A percentile compares a stretch with the other conserved stretches of the same genome.
Evolutionary conservation across 768 basidiomycete species (phyloP).

Genomic region (Ramaria rubella): DNA sequence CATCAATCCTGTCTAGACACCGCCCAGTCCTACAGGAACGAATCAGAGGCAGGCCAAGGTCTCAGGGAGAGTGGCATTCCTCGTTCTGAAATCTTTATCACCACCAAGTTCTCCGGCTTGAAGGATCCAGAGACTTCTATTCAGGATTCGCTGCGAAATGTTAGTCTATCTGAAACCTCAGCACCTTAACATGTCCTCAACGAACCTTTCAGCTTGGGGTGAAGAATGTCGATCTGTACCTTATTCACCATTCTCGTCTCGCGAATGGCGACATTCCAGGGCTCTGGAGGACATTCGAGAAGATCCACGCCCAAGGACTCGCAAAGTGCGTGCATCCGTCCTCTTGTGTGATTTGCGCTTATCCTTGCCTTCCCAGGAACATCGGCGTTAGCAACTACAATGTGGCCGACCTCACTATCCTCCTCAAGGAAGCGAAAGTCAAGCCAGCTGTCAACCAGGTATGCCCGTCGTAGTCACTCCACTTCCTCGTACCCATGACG

Average conservation of each 20-base stretch:
- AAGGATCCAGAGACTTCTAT: constrained; percentile 49
- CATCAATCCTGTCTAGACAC: constrained; percentile 33
- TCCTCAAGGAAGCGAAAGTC: constrained; percentile 54
- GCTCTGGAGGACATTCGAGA: constrained; percentile 59
- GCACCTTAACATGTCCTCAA: background rate
- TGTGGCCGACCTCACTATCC: constrained; percentile 43
- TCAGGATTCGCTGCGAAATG: constrained; percentile 48
- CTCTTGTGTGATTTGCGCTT: background rate
- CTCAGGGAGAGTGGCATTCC: constrained; percentile 50
- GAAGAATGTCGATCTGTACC: constrained; percentile 61
- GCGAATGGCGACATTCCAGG: constrained; percentile 54
- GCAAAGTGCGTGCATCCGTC: constrained; percentile 19
- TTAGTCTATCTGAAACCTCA: constrained; percentile 24
- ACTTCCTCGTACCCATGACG: background rate
- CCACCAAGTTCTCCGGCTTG: constrained; percentile 56
- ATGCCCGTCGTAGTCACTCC: constrained; percentile 6
- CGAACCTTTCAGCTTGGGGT: constrained; percentile 31
- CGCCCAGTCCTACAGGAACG: constrained; percentile 56
- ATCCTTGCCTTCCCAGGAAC: constrained; percentile 40
- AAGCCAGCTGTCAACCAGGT: constrained; percentile 68
- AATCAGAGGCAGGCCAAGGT: constrained; percentile 47
- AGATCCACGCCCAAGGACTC: constrained; percentile 46
- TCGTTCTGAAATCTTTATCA: constrained; percentile 55
- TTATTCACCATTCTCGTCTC: constrained; percentile 54
- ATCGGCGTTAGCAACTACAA: constrained; percentile 71